Evolutionary conservation across 148 eudicot genomes (phyloP).

Genomic region (Arbutus unedo): DNA sequence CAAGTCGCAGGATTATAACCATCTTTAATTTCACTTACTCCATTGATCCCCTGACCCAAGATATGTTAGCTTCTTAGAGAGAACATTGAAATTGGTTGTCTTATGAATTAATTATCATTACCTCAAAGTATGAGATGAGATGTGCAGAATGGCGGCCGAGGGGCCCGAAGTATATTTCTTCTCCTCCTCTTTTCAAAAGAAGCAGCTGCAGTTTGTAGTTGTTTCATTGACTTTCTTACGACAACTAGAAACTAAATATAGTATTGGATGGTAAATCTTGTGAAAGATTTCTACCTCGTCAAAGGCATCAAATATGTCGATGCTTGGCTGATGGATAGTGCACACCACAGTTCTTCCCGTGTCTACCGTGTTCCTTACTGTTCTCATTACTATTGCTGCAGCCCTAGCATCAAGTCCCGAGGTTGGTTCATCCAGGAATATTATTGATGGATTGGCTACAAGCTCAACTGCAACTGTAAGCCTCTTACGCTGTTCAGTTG

Average conservation of each 20-base stretch:
- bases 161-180: slow-evolving; percentile 57
- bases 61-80: background rate
- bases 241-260: background rate
- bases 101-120: slow-evolving; percentile 10
- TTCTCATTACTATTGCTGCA: slow-evolving; percentile 65
- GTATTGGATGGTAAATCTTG: background rate
- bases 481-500: slow-evolving; percentile 61
- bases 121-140: slow-evolving; percentile 55
- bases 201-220: slow-evolving; percentile 34
- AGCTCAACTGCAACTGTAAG: slow-evolving; percentile 61
- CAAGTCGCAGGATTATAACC: slow-evolving; percentile 68
- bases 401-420: slow-evolving; percentile 70
- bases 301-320: slow-evolving; percentile 59
- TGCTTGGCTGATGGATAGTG: slow-evolving; percentile 68
- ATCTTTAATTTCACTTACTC: slow-evolving; percentile 47
- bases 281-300: slow-evolving; percentile 42
- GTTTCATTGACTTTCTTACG: background rate
- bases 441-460: slow-evolving; percentile 62
- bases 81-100: background rate
- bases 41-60: slow-evolving; percentile 31
- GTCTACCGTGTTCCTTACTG: slow-evolving; percentile 62
- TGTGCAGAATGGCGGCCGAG: slow-evolving; percentile 38
- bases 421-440: slow-evolving; percentile 70
- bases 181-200: slow-evolving; percentile 54
- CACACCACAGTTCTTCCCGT: slow-evolving; percentile 67